phyloP scores from a whole-genome alignment of 78 protist genomes.

The Creolimax fragrantissima region DNA sequence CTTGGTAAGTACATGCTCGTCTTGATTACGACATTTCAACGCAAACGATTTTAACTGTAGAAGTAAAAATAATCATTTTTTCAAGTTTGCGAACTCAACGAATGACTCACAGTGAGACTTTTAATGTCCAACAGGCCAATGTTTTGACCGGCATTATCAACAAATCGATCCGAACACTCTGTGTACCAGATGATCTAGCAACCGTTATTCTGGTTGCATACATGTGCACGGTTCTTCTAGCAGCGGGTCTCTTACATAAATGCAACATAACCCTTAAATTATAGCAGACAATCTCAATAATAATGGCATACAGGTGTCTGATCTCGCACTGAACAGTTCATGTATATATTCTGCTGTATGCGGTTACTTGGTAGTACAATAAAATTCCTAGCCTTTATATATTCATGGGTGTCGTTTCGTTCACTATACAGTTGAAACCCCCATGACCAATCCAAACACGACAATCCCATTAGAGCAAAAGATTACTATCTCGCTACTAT shows the following conservation, averaged over 20 bases:
- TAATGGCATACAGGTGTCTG: too few species aligned
- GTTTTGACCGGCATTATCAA: not conserved
- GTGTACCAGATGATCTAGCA: not conserved
- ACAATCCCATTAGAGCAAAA: too few species aligned
- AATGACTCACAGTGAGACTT: not conserved
- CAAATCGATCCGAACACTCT: not conserved
- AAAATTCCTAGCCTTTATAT: too few species aligned
- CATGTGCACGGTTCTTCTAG: not conserved
- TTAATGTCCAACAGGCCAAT: not conserved
- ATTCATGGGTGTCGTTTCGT: too few species aligned
- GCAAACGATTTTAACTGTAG: not conserved
- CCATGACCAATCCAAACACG: too few species aligned
- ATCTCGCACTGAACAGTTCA: too few species aligned
- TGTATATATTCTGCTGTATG: too few species aligned
- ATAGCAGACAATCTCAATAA: too few species aligned
- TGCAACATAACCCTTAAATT: not conserved
- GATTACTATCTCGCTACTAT: too few species aligned
- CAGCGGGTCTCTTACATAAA: not conserved
- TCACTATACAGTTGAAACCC: too few species aligned
- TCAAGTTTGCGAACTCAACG: not conserved
- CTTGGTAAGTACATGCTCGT: not conserved
- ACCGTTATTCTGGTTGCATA: not conserved
- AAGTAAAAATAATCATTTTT: not conserved
- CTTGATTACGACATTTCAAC: too few species aligned
- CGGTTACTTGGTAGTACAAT: too few species aligned